These are phyloP conservation scores for Lachnellula hyalina DNA, from an alignment of 2,329 filamentous ascomycete genomes.

Conservation along the genomic window DNA sequence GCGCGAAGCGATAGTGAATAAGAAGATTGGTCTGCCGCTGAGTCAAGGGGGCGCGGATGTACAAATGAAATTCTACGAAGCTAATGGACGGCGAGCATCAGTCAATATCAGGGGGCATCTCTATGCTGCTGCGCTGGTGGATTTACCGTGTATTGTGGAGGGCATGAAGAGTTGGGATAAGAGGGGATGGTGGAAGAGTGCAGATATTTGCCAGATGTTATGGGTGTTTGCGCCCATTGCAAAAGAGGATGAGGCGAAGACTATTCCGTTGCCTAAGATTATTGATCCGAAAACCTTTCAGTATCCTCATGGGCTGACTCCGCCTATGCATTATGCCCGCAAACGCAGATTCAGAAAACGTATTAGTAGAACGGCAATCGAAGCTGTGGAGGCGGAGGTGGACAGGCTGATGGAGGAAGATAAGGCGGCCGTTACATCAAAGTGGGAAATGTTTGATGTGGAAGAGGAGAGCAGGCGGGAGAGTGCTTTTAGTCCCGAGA, in stretches of 20 bases:
- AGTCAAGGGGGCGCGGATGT: slow-evolving; percentile 70
- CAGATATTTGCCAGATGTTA: slow-evolving; percentile 72
- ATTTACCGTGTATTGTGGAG: slow-evolving; percentile 65
- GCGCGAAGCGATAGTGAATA: slow-evolving; percentile 67
- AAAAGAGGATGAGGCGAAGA: slow-evolving; percentile 45
- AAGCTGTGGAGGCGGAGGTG: slow-evolving; percentile 52
- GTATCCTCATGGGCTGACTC: slow-evolving; percentile 52
- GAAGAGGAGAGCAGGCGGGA: slow-evolving; percentile 25
- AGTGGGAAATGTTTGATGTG: slow-evolving; percentile 38
- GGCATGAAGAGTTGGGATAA: slow-evolving; percentile 73
- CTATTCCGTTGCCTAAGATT: slow-evolving; percentile 23
- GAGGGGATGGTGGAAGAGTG: slow-evolving; percentile 66
- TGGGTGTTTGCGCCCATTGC: slow-evolving; percentile 56
- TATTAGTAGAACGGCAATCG: slow-evolving; percentile 49
- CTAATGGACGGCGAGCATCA: slow-evolving; percentile 54
- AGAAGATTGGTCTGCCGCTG: slow-evolving; percentile 64
- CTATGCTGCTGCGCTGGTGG: slow-evolving; percentile 63
- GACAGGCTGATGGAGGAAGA: slow-evolving; percentile 47
- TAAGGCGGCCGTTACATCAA: slow-evolving; percentile 34
- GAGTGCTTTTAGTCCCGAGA: slow-evolving; percentile 20
- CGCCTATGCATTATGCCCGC: slow-evolving; percentile 54
- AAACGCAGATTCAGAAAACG: slow-evolving; percentile 54
- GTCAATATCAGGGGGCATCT: slow-evolving; percentile 54
- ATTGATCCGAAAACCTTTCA: slow-evolving; percentile 30
- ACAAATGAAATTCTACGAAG: slow-evolving; percentile 71